Evolutionary conservation across 2,329 filamentous ascomycete genomes (phyloP).

Genomic region (Talaromyces piceae): DNA sequence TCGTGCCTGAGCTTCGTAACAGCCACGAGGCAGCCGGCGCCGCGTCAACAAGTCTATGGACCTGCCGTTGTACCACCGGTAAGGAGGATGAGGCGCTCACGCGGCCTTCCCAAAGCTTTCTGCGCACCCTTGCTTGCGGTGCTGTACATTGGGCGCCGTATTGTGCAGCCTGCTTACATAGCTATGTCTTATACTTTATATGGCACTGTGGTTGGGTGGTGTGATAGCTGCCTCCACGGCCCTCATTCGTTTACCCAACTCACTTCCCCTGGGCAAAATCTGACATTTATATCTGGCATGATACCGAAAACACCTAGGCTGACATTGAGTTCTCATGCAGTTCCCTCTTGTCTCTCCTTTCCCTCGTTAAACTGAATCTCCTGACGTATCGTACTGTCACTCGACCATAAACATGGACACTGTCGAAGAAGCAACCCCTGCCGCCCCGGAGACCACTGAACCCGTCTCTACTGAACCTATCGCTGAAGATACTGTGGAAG

Average conservation of each 20-base stretch:
- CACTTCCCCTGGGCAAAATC: too few species aligned
- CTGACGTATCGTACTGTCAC: not conserved
- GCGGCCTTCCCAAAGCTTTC: not conserved
- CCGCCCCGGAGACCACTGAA: constrained; percentile 24
- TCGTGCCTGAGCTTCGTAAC: not conserved
- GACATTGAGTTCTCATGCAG: not conserved
- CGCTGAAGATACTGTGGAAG: constrained; percentile 1
- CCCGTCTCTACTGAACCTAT: constrained; percentile 4
- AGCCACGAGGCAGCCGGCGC: not conserved
- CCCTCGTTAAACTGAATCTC: not conserved
- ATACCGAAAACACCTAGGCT: not conserved
- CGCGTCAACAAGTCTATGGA: not conserved
- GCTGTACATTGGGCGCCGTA: not conserved
- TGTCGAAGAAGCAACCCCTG: constrained; percentile 12
- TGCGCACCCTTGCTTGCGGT: not conserved
- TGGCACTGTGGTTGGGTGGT: not conserved
- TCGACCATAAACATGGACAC: constrained; percentile 18
- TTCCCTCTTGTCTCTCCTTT: not conserved
- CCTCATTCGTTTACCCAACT: not conserved
- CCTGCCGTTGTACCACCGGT: not conserved
- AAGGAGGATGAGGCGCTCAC: not conserved
- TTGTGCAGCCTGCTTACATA: not conserved
- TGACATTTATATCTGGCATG: not conserved
- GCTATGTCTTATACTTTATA: not conserved
- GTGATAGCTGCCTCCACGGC: not conserved